A percentile compares a stretch with the other conserved stretches of the same genome.
Evolutionary conservation across 1,284 basidiomycete species (phyloP).

Genomic region (Austroboletus niveus): DNA sequence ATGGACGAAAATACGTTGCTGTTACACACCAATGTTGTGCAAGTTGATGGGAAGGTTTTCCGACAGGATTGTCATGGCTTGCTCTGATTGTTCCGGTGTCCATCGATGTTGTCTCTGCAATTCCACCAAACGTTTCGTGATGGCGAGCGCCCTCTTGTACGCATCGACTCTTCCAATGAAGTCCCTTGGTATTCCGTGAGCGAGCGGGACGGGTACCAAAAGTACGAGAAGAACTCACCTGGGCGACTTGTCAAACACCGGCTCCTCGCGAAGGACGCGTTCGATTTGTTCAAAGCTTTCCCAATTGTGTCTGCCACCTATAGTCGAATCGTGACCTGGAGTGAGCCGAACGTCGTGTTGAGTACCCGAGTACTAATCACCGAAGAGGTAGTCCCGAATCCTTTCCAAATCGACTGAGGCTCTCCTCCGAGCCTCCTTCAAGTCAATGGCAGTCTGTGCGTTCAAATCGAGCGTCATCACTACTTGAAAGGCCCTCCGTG

Average conservation of each 20-base stretch:
- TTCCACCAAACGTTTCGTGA: slow-evolving; percentile 58
- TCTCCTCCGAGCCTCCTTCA: slow-evolving; percentile 43
- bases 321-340: neutral
- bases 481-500: neutral
- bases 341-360: neutral
- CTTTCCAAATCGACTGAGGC: slow-evolving; percentile 41
- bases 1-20: neutral
- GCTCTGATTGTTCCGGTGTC: slow-evolving; percentile 45
- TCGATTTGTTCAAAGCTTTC: slow-evolving; percentile 47
- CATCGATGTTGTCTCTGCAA: slow-evolving; percentile 53
- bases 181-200: slow-evolving; percentile 9
- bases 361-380: slow-evolving; percentile 34
- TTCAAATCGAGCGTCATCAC: slow-evolving; percentile 33
- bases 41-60: slow-evolving; percentile 51
- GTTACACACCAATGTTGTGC: slow-evolving; percentile 55
- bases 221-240: slow-evolving; percentile 36
- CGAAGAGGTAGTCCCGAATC: slow-evolving; percentile 48
- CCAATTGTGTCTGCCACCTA: slow-evolving; percentile 53
- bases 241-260: slow-evolving; percentile 61
- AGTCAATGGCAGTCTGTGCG: slow-evolving; percentile 50
- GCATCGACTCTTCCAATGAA: slow-evolving; percentile 28
- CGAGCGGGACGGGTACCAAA: neutral
- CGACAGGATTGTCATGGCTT: slow-evolving; percentile 48
- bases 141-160: slow-evolving; percentile 27
- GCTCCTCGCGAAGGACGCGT: slow-evolving; percentile 51